Conservation (phyloP, 1,139 yeast genomes). For the Geotrichum reessii region DNA sequence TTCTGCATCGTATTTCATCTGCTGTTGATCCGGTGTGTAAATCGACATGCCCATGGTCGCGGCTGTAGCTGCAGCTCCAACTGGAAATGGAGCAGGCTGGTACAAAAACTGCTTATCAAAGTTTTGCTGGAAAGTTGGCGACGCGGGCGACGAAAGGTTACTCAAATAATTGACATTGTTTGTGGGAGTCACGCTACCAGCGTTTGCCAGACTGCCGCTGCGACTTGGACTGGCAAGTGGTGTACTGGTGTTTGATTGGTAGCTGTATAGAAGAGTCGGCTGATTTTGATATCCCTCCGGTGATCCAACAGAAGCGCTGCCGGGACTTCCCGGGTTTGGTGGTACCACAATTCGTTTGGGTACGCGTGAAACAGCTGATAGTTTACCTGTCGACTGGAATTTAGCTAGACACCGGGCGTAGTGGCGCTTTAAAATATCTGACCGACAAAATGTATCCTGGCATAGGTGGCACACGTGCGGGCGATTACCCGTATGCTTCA, state of each 20-base stretch:
- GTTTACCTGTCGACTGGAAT: conserved; percentile 21
- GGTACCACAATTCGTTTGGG: conserved; percentile 19
- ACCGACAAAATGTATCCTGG: conserved; percentile 17
- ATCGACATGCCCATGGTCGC: not conserved
- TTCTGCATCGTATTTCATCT: not conserved
- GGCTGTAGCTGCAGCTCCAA: not conserved
- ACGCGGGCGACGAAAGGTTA: not conserved
- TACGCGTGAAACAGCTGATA: conserved; percentile 21
- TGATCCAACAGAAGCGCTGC: not conserved
- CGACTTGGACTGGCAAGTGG: not conserved
- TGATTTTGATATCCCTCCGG: not conserved
- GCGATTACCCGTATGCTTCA: conserved; percentile 19
- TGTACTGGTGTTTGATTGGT: not conserved
- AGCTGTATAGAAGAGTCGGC: not conserved
- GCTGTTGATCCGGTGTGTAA: not conserved
- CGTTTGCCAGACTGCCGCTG: not conserved
- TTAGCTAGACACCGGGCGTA: conserved; percentile 24
- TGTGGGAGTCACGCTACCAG: not conserved
- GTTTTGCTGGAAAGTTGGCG: not conserved
- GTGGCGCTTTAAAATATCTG: conserved; percentile 17
- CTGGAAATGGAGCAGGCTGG: not conserved
- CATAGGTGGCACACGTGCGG: conserved; percentile 17
- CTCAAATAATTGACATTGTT: not conserved
- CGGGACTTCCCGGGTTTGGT: not conserved
- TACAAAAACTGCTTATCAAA: not conserved